Percentiles rank a stretch among this genome's conserved stretches.
phyloP scores from a whole-genome alignment of 352 stramenopile genomes.

The Thraustochytrium sp. region DNA sequence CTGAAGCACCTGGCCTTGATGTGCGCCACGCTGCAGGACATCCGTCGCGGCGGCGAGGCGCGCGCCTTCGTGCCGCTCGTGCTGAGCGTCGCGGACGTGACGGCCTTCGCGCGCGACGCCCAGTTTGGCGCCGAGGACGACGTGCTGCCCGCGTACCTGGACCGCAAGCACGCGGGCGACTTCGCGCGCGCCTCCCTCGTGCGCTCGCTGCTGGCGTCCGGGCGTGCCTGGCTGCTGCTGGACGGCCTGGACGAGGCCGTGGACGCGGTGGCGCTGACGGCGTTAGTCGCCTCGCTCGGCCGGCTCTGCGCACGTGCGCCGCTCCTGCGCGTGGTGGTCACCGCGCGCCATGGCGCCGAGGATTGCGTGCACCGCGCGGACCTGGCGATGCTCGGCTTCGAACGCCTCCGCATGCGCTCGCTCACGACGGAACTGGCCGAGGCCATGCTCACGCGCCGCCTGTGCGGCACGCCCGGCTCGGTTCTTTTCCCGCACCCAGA shows the following conservation, averaged over 20 bases:
- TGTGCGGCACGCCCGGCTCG: not conserved
- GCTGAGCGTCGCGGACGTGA: not conserved
- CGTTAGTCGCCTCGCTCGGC: not conserved
- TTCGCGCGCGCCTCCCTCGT: not conserved
- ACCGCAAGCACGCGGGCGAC: not conserved
- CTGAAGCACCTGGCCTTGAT: slow-evolving; percentile 31
- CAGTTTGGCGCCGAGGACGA: not conserved
- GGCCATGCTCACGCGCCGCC: not conserved
- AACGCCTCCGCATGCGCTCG: not conserved
- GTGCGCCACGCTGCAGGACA: not conserved
- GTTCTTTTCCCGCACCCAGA: not conserved
- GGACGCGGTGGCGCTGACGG: not conserved
- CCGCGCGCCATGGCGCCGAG: not conserved
- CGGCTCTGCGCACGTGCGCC: not conserved
- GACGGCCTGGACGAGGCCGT: slow-evolving; percentile 3
- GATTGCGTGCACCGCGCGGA: not conserved
- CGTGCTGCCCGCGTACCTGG: not conserved
- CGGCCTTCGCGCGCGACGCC: not conserved
- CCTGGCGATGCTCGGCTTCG: not conserved
- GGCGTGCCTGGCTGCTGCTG: not conserved
- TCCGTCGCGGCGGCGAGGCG: not conserved
- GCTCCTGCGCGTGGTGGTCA: not conserved
- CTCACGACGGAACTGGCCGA: slow-evolving; percentile 20
- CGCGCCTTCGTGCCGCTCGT: slow-evolving; percentile 2
- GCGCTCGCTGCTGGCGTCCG: not conserved